Evolutionary conservation across 2,329 filamentous ascomycete genomes (phyloP), one percentile per base, ranked within the genome.

Genomic region (Torrubiella hemipterigena): DNA sequence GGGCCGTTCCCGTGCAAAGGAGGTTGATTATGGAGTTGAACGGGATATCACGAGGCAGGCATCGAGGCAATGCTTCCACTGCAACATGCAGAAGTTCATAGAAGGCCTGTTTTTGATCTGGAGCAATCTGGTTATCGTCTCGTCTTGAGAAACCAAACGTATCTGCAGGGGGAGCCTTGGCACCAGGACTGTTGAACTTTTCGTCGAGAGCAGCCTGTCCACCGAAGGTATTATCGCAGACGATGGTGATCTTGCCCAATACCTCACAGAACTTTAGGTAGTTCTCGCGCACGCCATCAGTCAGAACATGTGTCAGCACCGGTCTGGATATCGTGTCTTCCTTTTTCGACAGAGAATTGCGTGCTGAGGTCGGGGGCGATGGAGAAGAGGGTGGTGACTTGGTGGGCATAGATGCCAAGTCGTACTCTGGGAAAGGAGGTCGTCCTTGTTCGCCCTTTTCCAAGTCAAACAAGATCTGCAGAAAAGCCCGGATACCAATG

Each of bases 221-320:
- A 31, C 91, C 93, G 58, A 98, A 98, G 0, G 89, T 82, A 45
- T 94, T 91, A 53, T 98, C 91, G 55, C 91, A 98, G 20, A 96
- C 79, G 27, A 96, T 81, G 3, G 87, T 94, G 34, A 98, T 93
- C 51, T 94, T 93, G 17, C 89, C 91, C 7, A 98, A 62, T 16
- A 98, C 89, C 51, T 94, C 85, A 50, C 89, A 96, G 45, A 98
- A 98, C 31, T 81, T 80, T 32, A 78, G 67, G 53, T 96, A 95
- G 49, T 85, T 91, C 26, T 91, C 83, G 46, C 78, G 80, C 1
- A 84, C 77, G 15, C 76, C 74, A 22, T 93, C 85, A 30, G 73
- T 77, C 31, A 96, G 66, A 14, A 68, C 62, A 29, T 66, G 65
- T 2, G 67, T 64, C n/a, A 69, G 52, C 3, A 81, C 73, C 3